Percentiles rank a stretch among this genome's conserved stretches.
These are phyloP conservation scores for Populus euphratica DNA, from an alignment of 345 rosid genomes.

Conservation along the genomic window DNA sequence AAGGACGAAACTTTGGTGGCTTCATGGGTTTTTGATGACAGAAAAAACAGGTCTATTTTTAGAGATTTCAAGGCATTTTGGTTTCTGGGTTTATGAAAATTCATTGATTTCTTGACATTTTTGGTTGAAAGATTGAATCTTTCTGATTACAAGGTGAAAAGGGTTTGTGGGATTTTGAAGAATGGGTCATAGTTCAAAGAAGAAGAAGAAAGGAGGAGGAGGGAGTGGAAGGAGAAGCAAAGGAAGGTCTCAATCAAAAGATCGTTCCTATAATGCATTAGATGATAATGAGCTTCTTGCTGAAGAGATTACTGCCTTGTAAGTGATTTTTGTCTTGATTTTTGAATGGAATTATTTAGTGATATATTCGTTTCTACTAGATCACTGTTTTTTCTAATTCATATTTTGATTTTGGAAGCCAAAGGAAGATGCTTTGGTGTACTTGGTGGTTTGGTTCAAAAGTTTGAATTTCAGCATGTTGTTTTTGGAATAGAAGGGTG, in stretches of 20 bases:
- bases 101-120: neutral
- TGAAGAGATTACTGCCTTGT: slow-evolving; percentile 96
- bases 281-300: slow-evolving; percentile 76
- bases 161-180: neutral
- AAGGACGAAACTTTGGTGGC: neutral
- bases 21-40: neutral
- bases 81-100: neutral
- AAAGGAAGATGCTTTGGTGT: neutral
- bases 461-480: neutral
- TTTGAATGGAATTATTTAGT: neutral
- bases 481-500: neutral
- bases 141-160: neutral
- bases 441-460: neutral
- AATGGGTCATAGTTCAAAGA: slow-evolving; percentile 73
- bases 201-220: slow-evolving; percentile 55
- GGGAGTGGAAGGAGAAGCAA: slow-evolving; percentile 52
- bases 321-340: slow-evolving; percentile 18
- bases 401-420: neutral
- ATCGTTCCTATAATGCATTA: slow-evolving; percentile 44
- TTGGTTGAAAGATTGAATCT: neutral
- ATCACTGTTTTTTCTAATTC: neutral
- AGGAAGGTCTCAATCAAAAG: slow-evolving; percentile 63
- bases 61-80: neutral
- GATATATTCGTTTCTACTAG: neutral
- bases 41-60: neutral